Evolutionary conservation across 1,139 yeast genomes (phyloP), one percentile per base, ranked within the genome.

Genomic region (Hyphopichia khmerensis): DNA sequence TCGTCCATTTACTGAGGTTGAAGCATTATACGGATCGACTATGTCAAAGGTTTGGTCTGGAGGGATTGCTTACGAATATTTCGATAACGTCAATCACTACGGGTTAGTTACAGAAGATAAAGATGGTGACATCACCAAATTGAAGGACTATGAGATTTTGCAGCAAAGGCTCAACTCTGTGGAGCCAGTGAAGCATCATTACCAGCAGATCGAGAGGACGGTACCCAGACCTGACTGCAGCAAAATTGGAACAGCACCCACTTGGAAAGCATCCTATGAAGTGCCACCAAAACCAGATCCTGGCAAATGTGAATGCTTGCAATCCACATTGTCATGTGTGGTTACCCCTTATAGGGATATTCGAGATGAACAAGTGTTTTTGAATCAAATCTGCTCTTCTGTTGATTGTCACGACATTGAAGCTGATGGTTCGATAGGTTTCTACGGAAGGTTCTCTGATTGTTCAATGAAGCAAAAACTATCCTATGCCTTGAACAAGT

Each of bases 241-340:
- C 4, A 11, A 26, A 4, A 7, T 4, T 26, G 32, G 10, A 4
- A 4, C 17, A 10, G 42, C 47, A 3, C 10, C 24, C 3, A 19
- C 47, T 13, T 79, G 83, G 82, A 58, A 65, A 35, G 80, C 75
- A 1, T 65, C 77, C 9, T 52, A 55, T 10, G 49, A 47, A 1
- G 55, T 82, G 30, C 89, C 90, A 1, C 74, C 68, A 3, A 65
- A 77, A 0, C 90, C 90, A 8, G 73, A 80, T 49, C 49, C 60
- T 4, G 69, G 65, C 2, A 73, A 74, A 48, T 84, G 90, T 60
- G 73, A 71, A 36, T 83, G 89, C 55, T 61, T 81, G 45, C 76
- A 76, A 54, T 57, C 72, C 7, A 59, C 75, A 1, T 60, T 80
- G 35, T 65, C 77, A 2, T 84, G 89, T 56, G 67, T 74, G 32